A percentile compares a stretch with the other conserved stretches of the same genome.
phyloP scores from a whole-genome alignment of 1,139 yeast species.

The Williopsis jadinii region DNA sequence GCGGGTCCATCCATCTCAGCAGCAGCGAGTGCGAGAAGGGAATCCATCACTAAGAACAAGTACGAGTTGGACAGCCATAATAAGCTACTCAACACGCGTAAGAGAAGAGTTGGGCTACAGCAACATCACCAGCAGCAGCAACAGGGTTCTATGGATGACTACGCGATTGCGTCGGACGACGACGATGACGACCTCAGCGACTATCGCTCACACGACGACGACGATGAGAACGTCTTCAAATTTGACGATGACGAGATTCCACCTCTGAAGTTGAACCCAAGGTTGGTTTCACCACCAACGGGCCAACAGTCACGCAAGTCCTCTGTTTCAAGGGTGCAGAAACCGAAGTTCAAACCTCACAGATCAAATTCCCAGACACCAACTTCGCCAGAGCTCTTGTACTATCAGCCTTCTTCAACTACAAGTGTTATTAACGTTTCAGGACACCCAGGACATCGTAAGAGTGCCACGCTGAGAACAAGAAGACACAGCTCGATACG shows the following conservation, averaged over 20 bases:
- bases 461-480: constrained; percentile 8
- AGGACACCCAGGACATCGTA: neutral
- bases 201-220: constrained; percentile 16
- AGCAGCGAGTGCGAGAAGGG: constrained; percentile 32
- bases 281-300: constrained; percentile 21
- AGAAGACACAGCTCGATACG: constrained; percentile 22
- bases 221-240: constrained; percentile 31
- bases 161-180: constrained; percentile 21
- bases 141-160: constrained; percentile 11
- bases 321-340: constrained; percentile 13
- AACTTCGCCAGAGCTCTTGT: constrained; percentile 21
- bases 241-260: constrained; percentile 37
- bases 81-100: constrained; percentile 10
- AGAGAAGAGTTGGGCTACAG: neutral
- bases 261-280: constrained; percentile 17
- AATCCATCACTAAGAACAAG: constrained; percentile 34
- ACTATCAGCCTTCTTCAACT: constrained; percentile 4
- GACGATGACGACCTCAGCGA: constrained; percentile 22
- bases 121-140: neutral
- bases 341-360: constrained; percentile 19
- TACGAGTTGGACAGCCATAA: constrained; percentile 20
- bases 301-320: constrained; percentile 10
- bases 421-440: neutral
- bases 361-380: constrained; percentile 24
- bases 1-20: constrained; percentile 1